Evolutionary conservation across 129 eudicot genomes (phyloP).

Genomic region (Pulicaria dysenterica): DNA sequence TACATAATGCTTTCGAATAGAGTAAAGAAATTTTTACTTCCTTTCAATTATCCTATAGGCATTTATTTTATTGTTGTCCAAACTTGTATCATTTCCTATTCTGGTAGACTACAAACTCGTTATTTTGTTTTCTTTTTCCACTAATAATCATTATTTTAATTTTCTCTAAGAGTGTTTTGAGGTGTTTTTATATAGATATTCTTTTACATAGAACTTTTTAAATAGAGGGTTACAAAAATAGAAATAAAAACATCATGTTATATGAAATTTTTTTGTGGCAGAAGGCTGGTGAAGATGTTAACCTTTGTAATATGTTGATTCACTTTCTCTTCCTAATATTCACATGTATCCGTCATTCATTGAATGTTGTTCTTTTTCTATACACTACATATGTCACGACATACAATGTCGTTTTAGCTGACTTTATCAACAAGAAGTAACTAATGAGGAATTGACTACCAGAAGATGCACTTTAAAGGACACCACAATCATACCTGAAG

Average conservation of each 20-base stretch:
- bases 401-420: slow-evolving; percentile 19
- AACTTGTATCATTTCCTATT: not conserved
- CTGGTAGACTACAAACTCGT: not conserved
- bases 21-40: no score
- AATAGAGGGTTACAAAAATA: not conserved
- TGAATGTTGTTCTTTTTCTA: not conserved
- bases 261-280: slow-evolving; percentile 25
- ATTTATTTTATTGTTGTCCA: not conserved
- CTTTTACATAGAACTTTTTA: slow-evolving; percentile 10
- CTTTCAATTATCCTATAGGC: no score
- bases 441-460: slow-evolving; percentile 11
- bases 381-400: not conserved
- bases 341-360: slow-evolving; percentile 39
- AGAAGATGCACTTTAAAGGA: slow-evolving; percentile 28
- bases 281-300: slow-evolving; percentile 36
- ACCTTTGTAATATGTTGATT: slow-evolving; percentile 19
- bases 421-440: slow-evolving; percentile 28
- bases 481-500: slow-evolving; percentile 15
- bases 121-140: not conserved
- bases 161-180: not conserved
- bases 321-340: slow-evolving; percentile 33
- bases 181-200: not conserved
- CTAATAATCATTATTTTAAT: not conserved
- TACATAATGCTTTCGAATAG: no score
- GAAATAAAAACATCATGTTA: no score